Conservation (phyloP, 352 stramenopile genomes). For the Globisporangium abappressorium region DNA sequence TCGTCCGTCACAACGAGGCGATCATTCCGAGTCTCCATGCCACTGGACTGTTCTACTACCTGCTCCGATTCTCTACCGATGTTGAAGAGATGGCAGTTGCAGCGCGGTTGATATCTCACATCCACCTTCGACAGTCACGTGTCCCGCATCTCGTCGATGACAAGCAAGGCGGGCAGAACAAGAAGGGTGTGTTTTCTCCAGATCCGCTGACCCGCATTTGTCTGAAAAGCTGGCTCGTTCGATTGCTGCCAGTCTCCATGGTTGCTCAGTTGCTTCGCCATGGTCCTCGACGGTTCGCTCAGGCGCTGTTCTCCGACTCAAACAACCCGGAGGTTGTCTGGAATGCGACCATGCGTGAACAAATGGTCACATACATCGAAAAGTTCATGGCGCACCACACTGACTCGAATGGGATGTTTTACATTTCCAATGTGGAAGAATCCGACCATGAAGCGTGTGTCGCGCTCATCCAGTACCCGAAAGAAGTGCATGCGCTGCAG, state of each 20-base stretch:
- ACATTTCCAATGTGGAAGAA: slow-evolving; percentile 63
- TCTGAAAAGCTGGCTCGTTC: slow-evolving; percentile 81
- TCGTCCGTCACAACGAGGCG: slow-evolving; percentile 81
- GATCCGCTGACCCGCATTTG: slow-evolving; percentile 82
- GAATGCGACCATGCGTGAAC: slow-evolving; percentile 81
- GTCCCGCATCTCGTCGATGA: slow-evolving; percentile 60
- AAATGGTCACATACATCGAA: slow-evolving; percentile 85
- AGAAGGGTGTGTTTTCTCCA: slow-evolving; percentile 76
- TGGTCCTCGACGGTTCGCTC: slow-evolving; percentile 67
- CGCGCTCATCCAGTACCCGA: slow-evolving; percentile 77
- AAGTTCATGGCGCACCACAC: slow-evolving; percentile 83
- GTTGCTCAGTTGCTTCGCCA: slow-evolving; percentile 82
- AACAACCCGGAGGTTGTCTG: slow-evolving; percentile 87
- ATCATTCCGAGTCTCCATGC: slow-evolving; percentile 83
- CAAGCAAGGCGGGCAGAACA: slow-evolving; percentile 76
- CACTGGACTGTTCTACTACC: slow-evolving; percentile 86
- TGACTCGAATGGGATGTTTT: slow-evolving; percentile 64
- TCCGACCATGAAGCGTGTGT: slow-evolving; percentile 77
- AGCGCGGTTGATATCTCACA: slow-evolving; percentile 72
- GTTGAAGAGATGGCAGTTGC: slow-evolving; percentile 83
- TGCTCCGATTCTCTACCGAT: slow-evolving; percentile 76
- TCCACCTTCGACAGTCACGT: slow-evolving; percentile 78
- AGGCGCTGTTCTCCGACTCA: slow-evolving; percentile 75
- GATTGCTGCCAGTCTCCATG: slow-evolving; percentile 81
- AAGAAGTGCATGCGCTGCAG: slow-evolving; percentile 81